phyloP scores from a whole-genome alignment of 495 filamentous ascomycete genomes.

The Beverwykella pulmonaria region DNA sequence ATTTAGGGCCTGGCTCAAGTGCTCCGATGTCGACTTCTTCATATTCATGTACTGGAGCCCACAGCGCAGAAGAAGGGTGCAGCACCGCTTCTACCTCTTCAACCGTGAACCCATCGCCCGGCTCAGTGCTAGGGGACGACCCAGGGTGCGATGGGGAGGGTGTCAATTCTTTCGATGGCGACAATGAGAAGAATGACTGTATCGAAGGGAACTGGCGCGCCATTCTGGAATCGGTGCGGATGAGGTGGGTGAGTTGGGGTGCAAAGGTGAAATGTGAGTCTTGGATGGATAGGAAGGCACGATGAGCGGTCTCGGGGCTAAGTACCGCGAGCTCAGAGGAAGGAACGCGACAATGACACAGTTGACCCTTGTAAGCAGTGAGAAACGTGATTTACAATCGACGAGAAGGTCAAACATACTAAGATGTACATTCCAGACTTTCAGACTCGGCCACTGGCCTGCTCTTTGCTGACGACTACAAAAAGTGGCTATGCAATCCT shows the following conservation, averaged over 20 bases:
- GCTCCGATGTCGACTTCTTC: conserved; percentile 53
- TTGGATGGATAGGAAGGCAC: not conserved
- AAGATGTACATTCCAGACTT: too few relatives aligned
- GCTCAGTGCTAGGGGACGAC: conserved; percentile 24
- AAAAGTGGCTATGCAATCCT: too few relatives aligned
- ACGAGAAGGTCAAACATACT: too few relatives aligned
- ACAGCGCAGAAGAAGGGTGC: conserved; percentile 50
- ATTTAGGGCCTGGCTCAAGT: conserved; percentile 55
- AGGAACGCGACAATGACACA: not conserved
- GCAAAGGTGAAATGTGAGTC: not conserved
- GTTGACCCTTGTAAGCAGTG: too few relatives aligned
- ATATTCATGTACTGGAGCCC: conserved; percentile 60
- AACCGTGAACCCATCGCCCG: conserved; percentile 57
- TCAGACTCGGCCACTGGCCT: too few relatives aligned
- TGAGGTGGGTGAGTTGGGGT: not conserved
- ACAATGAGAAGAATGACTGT: conserved; percentile 55
- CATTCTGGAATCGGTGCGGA: conserved; percentile 41
- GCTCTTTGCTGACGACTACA: too few relatives aligned
- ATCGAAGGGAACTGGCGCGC: conserved; percentile 50
- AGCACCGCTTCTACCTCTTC: conserved; percentile 50
- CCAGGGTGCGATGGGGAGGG: conserved; percentile 9
- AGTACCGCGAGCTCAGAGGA: not conserved
- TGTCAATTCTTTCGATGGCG: conserved; percentile 4
- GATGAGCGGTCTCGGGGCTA: too few relatives aligned
- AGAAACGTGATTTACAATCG: too few relatives aligned